phyloP scores from a whole-genome alignment of 2,329 filamentous ascomycete genomes.

The Penicillium sp. region DNA sequence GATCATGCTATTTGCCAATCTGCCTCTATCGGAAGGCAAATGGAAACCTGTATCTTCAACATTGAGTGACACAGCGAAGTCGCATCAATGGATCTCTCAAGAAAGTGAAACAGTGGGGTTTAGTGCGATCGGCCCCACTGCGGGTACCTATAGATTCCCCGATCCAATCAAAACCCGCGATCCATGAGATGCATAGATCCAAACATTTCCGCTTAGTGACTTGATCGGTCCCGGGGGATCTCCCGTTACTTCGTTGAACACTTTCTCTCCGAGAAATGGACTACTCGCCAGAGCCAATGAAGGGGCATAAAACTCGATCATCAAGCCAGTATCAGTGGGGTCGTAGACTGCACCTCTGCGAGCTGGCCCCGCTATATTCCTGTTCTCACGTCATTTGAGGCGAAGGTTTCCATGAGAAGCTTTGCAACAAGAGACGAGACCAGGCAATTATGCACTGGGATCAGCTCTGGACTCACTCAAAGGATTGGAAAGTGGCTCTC shows the following conservation, averaged over 20 bases:
- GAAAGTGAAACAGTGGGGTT: background rate
- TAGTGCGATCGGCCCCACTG: background rate
- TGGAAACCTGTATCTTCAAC: too few species aligned
- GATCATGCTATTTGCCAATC: background rate
- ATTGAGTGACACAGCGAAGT: background rate
- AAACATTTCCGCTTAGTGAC: background rate
- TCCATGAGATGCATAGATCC: background rate
- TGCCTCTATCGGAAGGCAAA: background rate
- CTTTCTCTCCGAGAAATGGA: conserved; percentile 26
- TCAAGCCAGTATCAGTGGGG: conserved; percentile 40
- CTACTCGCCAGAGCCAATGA: conserved; percentile 22
- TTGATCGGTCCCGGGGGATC: background rate
- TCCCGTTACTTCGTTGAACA: background rate
- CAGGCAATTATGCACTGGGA: conserved; percentile 26
- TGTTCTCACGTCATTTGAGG: conserved; percentile 31
- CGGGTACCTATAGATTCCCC: background rate
- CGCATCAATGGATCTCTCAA: background rate
- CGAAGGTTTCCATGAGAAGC: too few species aligned
- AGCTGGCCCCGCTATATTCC: conserved; percentile 36
- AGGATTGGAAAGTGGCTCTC: conserved; percentile 35
- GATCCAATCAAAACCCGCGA: background rate
- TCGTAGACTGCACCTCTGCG: conserved; percentile 36
- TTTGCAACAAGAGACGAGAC: background rate
- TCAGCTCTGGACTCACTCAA: conserved; percentile 38
- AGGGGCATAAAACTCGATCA: conserved; percentile 28